Conservation (phyloP, 257 asterid genomes). For the Sherardia arvensis region DNA sequence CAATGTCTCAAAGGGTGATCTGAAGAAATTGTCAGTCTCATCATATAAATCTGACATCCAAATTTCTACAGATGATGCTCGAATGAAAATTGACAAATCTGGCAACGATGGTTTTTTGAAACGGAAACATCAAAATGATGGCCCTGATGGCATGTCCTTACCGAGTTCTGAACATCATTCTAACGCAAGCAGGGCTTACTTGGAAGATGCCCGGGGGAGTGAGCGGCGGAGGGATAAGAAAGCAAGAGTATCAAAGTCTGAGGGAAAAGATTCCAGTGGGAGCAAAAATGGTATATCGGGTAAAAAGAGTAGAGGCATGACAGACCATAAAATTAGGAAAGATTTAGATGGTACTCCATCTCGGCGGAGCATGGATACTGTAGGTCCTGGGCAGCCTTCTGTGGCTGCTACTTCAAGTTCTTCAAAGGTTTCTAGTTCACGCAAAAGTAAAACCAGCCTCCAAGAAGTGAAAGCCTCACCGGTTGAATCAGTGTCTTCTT, state of each 20-base stretch:
- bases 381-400: slow-evolving; percentile 49
- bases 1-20: slow-evolving; percentile 25
- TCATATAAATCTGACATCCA: slow-evolving; percentile 29
- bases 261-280: slow-evolving; percentile 45
- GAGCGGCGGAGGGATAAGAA: slow-evolving; percentile 63
- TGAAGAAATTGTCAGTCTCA: slow-evolving; percentile 18
- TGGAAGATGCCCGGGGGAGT: slow-evolving; percentile 39
- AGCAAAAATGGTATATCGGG: slow-evolving; percentile 32
- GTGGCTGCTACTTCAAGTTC: slow-evolving; percentile 94
- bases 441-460: slow-evolving; percentile 44
- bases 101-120: slow-evolving; percentile 38
- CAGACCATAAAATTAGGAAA: slow-evolving; percentile 32
- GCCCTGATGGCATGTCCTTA: slow-evolving; percentile 20
- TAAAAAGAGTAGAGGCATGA: slow-evolving; percentile 28
- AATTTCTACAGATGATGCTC: slow-evolving; percentile 39
- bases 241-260: slow-evolving; percentile 58
- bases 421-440: slow-evolving; percentile 92
- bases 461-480: slow-evolving; percentile 85
- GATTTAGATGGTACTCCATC: slow-evolving; percentile 31
- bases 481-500: slow-evolving; percentile 93
- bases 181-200: slow-evolving; percentile 30
- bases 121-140: slow-evolving; percentile 23
- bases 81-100: slow-evolving; percentile 27
- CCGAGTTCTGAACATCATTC: slow-evolving; percentile 26
- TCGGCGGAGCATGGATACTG: slow-evolving; percentile 24